These are phyloP conservation scores for Nemania abortiva DNA, from an alignment of 2,329 filamentous ascomycete species.

Conservation along the genomic window DNA sequence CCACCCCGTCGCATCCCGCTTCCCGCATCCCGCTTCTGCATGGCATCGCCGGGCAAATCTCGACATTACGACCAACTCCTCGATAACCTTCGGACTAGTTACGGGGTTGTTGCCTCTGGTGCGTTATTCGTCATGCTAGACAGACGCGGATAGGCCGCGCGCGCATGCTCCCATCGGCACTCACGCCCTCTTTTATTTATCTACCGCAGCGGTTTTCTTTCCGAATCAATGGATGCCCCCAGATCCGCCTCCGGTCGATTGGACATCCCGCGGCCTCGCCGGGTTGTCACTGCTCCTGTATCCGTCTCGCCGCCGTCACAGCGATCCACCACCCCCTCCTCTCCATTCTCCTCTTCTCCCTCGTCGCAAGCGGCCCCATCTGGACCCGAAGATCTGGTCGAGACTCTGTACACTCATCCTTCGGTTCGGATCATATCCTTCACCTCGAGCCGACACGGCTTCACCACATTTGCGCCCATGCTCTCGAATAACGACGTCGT, in stretches of 20 bases:
- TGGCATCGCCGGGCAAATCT: not conserved
- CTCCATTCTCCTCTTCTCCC: not conserved
- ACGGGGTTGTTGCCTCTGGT: not conserved
- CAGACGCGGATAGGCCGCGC: conserved; percentile 28
- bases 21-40: not conserved
- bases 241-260: conserved; percentile 25
- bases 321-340: conserved; percentile 30
- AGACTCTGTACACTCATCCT: conserved; percentile 80
- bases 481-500: conserved; percentile 49
- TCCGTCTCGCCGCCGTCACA: conserved; percentile 43
- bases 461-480: conserved; percentile 45
- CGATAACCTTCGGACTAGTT: not conserved
- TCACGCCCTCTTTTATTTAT: conserved; percentile 20
- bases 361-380: conserved; percentile 6
- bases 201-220: conserved; percentile 1
- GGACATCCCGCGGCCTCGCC: conserved; percentile 46
- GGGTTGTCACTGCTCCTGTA: conserved; percentile 56
- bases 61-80: too few relatives aligned
- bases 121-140: conserved; percentile 41
- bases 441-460: conserved; percentile 48
- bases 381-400: conserved; percentile 59
- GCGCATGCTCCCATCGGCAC: conserved; percentile 12
- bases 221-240: conserved; percentile 37
- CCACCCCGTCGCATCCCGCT: conserved; percentile 9
- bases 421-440: conserved; percentile 76